phyloP scores from a whole-genome alignment of 495 filamentous ascomycete genomes.

The Talaromyces borbonicus region DNA sequence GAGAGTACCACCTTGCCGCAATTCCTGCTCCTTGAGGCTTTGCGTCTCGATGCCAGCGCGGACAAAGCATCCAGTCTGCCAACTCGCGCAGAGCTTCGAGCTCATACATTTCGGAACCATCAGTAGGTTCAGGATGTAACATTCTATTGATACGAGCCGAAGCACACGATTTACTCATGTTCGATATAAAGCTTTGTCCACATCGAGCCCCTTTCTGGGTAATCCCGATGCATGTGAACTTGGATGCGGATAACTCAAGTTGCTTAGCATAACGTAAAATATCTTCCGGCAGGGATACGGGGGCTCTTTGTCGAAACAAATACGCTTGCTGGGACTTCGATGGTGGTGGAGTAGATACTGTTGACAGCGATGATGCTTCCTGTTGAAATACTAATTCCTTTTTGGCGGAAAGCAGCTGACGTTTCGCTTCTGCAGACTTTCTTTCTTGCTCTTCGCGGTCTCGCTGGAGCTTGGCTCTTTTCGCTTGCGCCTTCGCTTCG shows the following conservation, averaged over 20 bases:
- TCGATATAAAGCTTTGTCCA: slow-evolving; percentile 5
- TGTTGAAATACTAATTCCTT: background rate
- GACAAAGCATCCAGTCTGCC: slow-evolving; percentile 10
- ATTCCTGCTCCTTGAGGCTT: slow-evolving; percentile 2
- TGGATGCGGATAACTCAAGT: background rate
- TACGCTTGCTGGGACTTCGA: background rate
- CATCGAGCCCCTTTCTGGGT: slow-evolving; percentile 7
- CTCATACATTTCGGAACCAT: background rate
- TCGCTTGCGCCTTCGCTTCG: background rate
- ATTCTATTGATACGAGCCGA: slow-evolving; percentile 1
- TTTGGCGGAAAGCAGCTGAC: background rate
- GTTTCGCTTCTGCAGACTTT: background rate
- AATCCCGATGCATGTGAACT: slow-evolving; percentile 7
- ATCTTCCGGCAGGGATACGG: background rate
- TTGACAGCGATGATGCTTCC: background rate
- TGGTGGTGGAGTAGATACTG: background rate
- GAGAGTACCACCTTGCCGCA: slow-evolving; percentile 3
- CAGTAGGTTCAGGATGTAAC: background rate
- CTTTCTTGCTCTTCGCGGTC: background rate
- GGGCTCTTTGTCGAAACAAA: too few species aligned
- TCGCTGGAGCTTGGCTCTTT: background rate
- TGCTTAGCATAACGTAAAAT: background rate
- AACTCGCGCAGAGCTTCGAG: slow-evolving; percentile 5
- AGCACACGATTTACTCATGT: background rate
- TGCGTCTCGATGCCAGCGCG: slow-evolving; percentile 5